Percentiles rank a stretch among this genome's conserved stretches.
Conservation (phyloP, 23 red algal species). For the Gracilariopsis chorda region DNA sequence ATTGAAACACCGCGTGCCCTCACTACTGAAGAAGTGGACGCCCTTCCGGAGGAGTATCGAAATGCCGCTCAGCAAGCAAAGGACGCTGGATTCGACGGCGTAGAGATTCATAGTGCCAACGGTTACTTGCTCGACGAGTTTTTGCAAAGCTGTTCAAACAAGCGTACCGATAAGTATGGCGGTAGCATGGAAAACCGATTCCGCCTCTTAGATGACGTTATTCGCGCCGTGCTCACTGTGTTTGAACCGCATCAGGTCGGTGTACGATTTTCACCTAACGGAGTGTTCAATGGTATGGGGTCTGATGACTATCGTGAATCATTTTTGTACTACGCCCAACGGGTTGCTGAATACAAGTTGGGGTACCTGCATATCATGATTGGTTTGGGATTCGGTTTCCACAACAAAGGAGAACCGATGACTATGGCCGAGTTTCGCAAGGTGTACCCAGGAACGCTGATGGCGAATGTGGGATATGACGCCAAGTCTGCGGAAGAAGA, state of each 20-base stretch:
- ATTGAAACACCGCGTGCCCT: constrained; percentile 68
- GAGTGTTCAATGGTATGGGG: constrained; percentile 70
- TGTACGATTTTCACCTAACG: constrained; percentile 74
- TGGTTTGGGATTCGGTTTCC: constrained; percentile 63
- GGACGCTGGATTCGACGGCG: constrained; percentile 82
- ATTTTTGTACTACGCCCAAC: constrained; percentile 70
- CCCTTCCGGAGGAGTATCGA: constrained; percentile 54
- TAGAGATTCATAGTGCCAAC: constrained; percentile 81
- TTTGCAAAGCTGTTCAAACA: constrained; percentile 71
- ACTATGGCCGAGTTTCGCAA: constrained; percentile 51
- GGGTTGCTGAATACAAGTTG: constrained; percentile 43
- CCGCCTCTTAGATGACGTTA: constrained; percentile 52
- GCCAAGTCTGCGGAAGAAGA: constrained; percentile 64
- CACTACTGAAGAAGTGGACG: constrained; percentile 63
- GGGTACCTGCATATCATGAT: constrained; percentile 85
- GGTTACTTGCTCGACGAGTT: constrained; percentile 83
- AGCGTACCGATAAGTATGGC: constrained; percentile 79
- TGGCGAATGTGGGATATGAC: constrained; percentile 70
- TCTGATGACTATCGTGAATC: constrained; percentile 53
- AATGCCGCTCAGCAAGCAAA: constrained; percentile 51
- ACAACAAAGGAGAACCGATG: constrained; percentile 48
- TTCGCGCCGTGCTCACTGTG: constrained; percentile 45
- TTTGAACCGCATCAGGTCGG: constrained; percentile 61
- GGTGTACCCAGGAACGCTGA: constrained; percentile 54
- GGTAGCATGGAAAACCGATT: constrained; percentile 68